These are phyloP conservation scores for Castanospermum australe DNA, from an alignment of 306 rosid genomes.

Conservation along the genomic window DNA sequence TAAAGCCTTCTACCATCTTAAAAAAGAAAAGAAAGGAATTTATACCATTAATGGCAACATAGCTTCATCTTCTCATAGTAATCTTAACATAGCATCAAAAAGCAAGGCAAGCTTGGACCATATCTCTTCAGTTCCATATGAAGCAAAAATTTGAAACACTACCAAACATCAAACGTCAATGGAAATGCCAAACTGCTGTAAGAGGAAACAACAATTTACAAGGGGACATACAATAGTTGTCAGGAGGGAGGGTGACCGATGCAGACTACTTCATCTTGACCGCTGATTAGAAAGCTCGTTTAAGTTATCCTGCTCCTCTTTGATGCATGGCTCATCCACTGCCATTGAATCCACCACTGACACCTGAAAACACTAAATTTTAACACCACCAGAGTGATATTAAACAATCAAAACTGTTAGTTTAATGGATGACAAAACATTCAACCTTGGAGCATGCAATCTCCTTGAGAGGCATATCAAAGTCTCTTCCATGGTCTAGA, in stretches of 20 bases:
- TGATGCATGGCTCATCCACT: conserved; percentile 34
- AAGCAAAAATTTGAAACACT: conserved; percentile 15
- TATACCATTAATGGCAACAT: not conserved
- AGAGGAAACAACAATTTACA: conserved; percentile 30
- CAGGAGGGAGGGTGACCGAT: not conserved
- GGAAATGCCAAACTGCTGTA: conserved; percentile 21
- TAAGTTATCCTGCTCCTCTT: conserved; percentile 36
- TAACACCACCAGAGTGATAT: not conserved
- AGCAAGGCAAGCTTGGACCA: not conserved
- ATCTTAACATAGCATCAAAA: conserved; percentile 13
- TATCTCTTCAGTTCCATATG: conserved; percentile 18
- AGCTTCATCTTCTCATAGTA: not conserved
- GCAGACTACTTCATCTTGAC: conserved; percentile 22
- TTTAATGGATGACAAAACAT: conserved; percentile 4
- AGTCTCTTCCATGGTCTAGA: conserved; percentile 26
- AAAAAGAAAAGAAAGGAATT: not conserved
- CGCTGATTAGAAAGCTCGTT: conserved; percentile 34
- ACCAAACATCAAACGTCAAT: not conserved
- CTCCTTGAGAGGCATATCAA: conserved; percentile 24
- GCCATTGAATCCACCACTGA: conserved; percentile 22
- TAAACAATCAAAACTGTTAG: not conserved
- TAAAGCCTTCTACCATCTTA: not conserved
- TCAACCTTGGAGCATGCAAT: conserved; percentile 35
- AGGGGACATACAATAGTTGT: conserved; percentile 11
- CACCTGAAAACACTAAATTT: conserved; percentile 31